Base-by-base conservation (phyloP, 306 rosid genomes). In the Rosa persica region DNA sequence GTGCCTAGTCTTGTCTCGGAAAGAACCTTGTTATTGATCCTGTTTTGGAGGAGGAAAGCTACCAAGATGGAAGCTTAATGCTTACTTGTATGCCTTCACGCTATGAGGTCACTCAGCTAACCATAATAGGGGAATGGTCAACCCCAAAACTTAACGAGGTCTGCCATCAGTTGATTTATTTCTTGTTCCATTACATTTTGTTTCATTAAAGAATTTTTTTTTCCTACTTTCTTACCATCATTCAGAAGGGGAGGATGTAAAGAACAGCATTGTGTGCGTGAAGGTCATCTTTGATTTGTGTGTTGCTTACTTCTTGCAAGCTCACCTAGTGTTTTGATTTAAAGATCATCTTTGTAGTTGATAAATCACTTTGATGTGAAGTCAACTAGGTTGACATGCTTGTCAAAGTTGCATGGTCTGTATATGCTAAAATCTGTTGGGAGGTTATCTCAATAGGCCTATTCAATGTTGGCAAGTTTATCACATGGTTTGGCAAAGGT, bases 101-200 rank as follows among this genome's bases (percentile, higher is more conserved):
- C 65, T 90, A 91, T 5, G 98, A 96, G 89, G 87, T 96, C 79
- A 96, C 98, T 86, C 99, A 96, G 78, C 91, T 95, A 62, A 87
- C 90, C 19, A 81, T 95, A 74, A 92, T 97, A 0, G 98, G 98
- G 73, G 98, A 93, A 79, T 96, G 99, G 99, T 93, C 98, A 73
- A 82, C 94, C 22, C 81, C 92, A 65, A 88, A 86, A 78, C 44
- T 88, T 65, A 80, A 80, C 5, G 85, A 88, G 90, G 92, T 88
- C 70, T n/a, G 48, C 57, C 81, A 23, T 27, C 43, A 55, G 12
- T 67, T 27, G 67, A 13, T 40, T 69, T 49, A 40, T 73, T 38
- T 39, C 12, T 57, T 38, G 25, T 1, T 3, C 39, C n/a, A 12
- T 73, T 61, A 19, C 60, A 16, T n/a, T 39, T 27, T 47, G 23